Percentiles rank a stretch among this genome's conserved stretches.
phyloP scores from a whole-genome alignment of 495 filamentous ascomycete species.

The Aspergillus cristatus region DNA sequence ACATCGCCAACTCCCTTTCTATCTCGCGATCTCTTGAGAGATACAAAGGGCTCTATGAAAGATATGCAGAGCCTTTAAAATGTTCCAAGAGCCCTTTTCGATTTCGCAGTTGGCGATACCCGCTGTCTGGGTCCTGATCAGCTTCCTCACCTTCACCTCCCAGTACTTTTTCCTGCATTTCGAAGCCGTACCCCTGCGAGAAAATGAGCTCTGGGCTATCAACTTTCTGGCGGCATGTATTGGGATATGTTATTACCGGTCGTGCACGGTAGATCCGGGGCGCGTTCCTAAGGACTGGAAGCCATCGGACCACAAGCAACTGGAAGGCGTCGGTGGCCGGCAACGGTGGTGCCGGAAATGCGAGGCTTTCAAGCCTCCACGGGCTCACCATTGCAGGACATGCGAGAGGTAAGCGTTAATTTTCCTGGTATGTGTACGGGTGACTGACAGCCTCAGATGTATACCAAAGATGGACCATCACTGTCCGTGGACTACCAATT shows the following conservation, averaged over 20 bases:
- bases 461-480: constrained; percentile 98
- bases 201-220: constrained; percentile 54
- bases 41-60: too few relatives aligned
- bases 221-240: constrained; percentile 65
- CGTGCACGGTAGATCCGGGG: constrained; percentile 74
- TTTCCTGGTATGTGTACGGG: neutral
- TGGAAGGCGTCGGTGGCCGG: constrained; percentile 20
- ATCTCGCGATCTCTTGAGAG: too few relatives aligned
- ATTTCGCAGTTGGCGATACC: constrained; percentile 50
- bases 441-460: constrained; percentile 45
- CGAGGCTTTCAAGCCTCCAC: constrained; percentile 67
- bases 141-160: constrained; percentile 74
- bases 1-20: constrained; percentile 4
- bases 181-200: constrained; percentile 56
- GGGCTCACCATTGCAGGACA: constrained; percentile 85
- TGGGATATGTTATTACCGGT: constrained; percentile 69
- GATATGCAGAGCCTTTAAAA: constrained; percentile 4
- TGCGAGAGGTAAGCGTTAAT: constrained; percentile 52
- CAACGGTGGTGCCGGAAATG: constrained; percentile 83
- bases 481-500: constrained; percentile 93
- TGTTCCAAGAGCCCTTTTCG: constrained; percentile 17
- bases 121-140: constrained; percentile 55
- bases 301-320: constrained; percentile 12
- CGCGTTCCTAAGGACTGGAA: constrained; percentile 25
- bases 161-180: constrained; percentile 76